These are phyloP conservation scores for Cyberlindnera subsufficiens DNA, from an alignment of 805 yeast genomes.

Conservation along the genomic window DNA sequence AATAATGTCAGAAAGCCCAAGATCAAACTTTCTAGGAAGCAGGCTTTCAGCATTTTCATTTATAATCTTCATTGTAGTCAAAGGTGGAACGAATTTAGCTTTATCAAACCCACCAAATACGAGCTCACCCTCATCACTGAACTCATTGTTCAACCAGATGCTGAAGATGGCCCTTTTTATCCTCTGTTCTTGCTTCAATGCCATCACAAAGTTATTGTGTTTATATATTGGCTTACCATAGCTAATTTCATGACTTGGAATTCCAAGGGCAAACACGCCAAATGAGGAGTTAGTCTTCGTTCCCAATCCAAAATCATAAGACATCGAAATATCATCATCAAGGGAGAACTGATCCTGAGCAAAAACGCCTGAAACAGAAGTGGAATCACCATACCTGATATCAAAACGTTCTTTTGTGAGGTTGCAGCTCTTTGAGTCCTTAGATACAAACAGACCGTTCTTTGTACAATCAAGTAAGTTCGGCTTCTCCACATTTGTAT, in stretches of 20 bases:
- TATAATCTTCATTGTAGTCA: conserved; percentile 29
- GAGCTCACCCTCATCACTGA: conserved; percentile 16
- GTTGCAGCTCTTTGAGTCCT: not conserved
- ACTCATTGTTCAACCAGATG: conserved; percentile 12
- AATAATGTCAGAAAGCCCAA: conserved; percentile 9
- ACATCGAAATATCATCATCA: conserved; percentile 25
- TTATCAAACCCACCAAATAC: conserved; percentile 37
- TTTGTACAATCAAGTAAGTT: conserved; percentile 3
- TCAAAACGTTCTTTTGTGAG: conserved; percentile 22
- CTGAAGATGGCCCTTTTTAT: conserved; percentile 15
- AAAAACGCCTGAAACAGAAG: conserved; percentile 45
- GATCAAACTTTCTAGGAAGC: conserved; percentile 11
- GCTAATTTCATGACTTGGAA: conserved; percentile 8
- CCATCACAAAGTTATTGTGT: conserved; percentile 8
- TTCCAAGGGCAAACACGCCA: conserved; percentile 31
- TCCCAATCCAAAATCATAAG: conserved; percentile 29
- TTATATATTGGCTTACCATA: conserved; percentile 3
- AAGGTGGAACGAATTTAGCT: conserved; percentile 30
- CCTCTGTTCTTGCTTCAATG: conserved; percentile 2
- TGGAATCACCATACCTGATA: conserved; percentile 42
- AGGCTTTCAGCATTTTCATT: not conserved
- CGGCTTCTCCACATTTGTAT: not conserved
- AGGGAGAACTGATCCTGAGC: conserved; percentile 32
- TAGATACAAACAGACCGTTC: conserved; percentile 3
- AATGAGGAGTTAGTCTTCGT: conserved; percentile 34